Base-by-base conservation (phyloP, 192 early-diverging fungal genomes). In the Dissophora globulifera region DNA sequence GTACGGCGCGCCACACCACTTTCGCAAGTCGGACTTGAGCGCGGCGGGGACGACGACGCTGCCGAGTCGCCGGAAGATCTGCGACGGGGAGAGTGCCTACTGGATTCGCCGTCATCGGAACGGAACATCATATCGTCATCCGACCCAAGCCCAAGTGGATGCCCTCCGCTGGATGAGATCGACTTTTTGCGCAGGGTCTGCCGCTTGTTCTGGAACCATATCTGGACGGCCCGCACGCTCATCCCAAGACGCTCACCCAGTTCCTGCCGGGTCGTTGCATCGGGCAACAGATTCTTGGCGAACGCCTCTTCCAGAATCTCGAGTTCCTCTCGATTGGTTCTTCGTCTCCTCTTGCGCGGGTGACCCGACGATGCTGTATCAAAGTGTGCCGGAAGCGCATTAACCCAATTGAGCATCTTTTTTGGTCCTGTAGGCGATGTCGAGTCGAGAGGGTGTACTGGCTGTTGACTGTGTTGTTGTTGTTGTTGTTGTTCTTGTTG, bases 161-260 rank as follows among this genome's bases (percentile, higher is more conserved):
- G 60, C 17, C 17, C 32, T 31, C 58, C 58, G n/a, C n/a, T n/a
- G 23, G 26, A 47, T 48, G 56, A 65, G 16, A 75, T 26, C 13
- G 72, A 76, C 38, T 76, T 79, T 48, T 67, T 83, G 10, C 87
- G 80, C 20, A 88, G 76, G 17, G 84, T 86, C 75, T 94, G 93
- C 9, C 93, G 85, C 26, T 89, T 82, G 80, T 93, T 93, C 64
- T 93, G 92, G 79, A 93, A 93, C 93, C 89, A 92, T 27, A 92
- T 88, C 66, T 92, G 91, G 4, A 92, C 90, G 0, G 87, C 86
- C 45, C 91, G 86, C 6, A 89, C 85, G 9, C 86, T 89, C 91
- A 92, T 91, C 22, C 79, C 85, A 27, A 90, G 80, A 58, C 90
- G 84, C 33, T 81, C 81, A 7, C 85, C 90, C 41, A 92, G 78